These are phyloP conservation scores for Iodosphaeria phyllophila DNA, from an alignment of 2,329 filamentous ascomycete species.

Conservation along the genomic window DNA sequence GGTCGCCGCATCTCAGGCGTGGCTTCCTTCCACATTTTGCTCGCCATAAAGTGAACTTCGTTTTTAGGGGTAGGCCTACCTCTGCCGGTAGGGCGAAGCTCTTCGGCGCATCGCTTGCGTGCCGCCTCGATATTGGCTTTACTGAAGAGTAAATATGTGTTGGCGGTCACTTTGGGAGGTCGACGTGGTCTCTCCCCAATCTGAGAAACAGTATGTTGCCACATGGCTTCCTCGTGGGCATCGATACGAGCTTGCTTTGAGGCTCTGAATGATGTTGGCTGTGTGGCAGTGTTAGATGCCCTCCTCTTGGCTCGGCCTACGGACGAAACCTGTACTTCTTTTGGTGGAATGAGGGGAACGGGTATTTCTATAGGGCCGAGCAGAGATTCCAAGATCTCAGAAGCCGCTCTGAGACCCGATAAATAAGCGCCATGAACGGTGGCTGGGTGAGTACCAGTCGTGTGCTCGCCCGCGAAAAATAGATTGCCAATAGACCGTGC, in stretches of 20 bases:
- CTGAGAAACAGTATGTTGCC: slow-evolving; percentile 28
- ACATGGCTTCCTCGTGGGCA: slow-evolving; percentile 34
- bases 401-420: slow-evolving; percentile 76
- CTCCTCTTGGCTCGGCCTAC: slow-evolving; percentile 34
- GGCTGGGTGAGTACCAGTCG: slow-evolving; percentile 85
- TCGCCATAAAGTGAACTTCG: slow-evolving; percentile 70
- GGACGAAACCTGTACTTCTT: slow-evolving; percentile 21
- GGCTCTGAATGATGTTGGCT: slow-evolving; percentile 20
- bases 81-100: slow-evolving; percentile 42
- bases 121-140: slow-evolving; percentile 54
- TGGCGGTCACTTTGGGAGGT: slow-evolving; percentile 57
- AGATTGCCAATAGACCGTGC: slow-evolving; percentile 68
- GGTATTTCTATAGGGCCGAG: slow-evolving; percentile 67
- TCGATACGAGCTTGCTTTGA: slow-evolving; percentile 32
- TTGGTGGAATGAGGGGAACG: slow-evolving; percentile 52
- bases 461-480: slow-evolving; percentile 92
- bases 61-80: slow-evolving; percentile 52
- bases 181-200: slow-evolving; percentile 61
- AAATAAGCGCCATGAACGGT: slow-evolving; percentile 95
- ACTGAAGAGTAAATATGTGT: slow-evolving; percentile 80
- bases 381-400: slow-evolving; percentile 65
- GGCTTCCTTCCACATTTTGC: slow-evolving; percentile 79
- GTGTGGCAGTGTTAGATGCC: slow-evolving; percentile 9
- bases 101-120: slow-evolving; percentile 40
- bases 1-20: slow-evolving; percentile 52